Conservation (phyloP, 2,329 filamentous ascomycete genomes). For the Trichoderma simmonsii region DNA sequence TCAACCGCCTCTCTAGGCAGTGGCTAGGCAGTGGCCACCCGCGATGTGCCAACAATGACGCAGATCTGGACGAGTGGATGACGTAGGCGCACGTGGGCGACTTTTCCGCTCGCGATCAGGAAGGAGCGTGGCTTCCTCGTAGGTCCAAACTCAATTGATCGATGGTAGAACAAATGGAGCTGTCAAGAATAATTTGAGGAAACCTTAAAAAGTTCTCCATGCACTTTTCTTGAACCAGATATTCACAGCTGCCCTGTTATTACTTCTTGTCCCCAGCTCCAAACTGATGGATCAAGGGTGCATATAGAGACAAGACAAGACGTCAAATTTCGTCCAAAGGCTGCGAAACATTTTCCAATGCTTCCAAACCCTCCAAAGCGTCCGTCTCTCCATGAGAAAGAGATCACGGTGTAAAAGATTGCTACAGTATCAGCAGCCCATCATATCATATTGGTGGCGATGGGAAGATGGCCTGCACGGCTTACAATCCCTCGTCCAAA, state of each 20-base stretch:
- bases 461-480: not conserved
- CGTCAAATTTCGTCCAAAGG: not conserved
- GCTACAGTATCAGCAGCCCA: not conserved
- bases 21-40: not conserved
- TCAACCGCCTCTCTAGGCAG: not conserved
- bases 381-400: not conserved
- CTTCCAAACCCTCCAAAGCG: not conserved
- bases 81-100: constrained; percentile 16
- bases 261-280: not conserved
- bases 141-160: constrained; percentile 14
- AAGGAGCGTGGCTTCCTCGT: not conserved
- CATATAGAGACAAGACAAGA: not conserved
- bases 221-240: not conserved
- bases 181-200: not conserved
- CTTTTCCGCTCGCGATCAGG: not conserved
- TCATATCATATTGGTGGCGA: not conserved
- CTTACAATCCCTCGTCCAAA: not conserved
- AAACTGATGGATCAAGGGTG: not conserved
- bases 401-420: not conserved
- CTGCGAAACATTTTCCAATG: not conserved
- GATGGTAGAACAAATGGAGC: not conserved
- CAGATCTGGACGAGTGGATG: not conserved
- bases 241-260: not conserved
- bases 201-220: not conserved
- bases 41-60: constrained; percentile 7